A percentile compares a stretch with the other conserved stretches of the same genome.
phyloP scores from a whole-genome alignment of 371 early-diverging fungal species.

The Rhizopus microsporus region DNA sequence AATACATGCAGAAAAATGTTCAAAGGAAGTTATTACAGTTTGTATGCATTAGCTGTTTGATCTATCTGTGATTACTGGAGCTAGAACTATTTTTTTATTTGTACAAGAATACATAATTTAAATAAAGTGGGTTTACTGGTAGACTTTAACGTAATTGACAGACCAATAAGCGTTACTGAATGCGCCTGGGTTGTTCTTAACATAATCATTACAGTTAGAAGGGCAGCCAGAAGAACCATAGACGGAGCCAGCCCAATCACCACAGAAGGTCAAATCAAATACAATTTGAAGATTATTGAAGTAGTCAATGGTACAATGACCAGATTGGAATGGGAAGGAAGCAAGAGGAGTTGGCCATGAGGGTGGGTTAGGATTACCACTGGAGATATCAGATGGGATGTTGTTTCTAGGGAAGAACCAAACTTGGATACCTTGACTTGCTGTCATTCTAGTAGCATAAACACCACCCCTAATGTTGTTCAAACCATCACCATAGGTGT shows the following conservation, averaged over 20 bases:
- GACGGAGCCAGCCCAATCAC: constrained; percentile 24
- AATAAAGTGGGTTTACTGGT: constrained; percentile 4
- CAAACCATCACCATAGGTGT: constrained; percentile 32
- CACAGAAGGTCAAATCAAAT: constrained; percentile 25
- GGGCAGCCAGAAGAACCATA: constrained; percentile 19
- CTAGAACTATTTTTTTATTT: not conserved
- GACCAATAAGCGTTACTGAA: constrained; percentile 26
- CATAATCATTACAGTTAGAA: constrained; percentile 20
- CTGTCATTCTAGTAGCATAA: constrained; percentile 34
- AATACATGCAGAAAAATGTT: too few species aligned
- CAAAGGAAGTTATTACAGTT: too few species aligned
- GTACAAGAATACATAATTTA: not conserved
- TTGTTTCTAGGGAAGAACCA: constrained; percentile 31
- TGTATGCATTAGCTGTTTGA: too few species aligned
- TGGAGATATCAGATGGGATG: constrained; percentile 36
- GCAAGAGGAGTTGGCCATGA: constrained; percentile 34
- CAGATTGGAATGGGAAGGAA: constrained; percentile 21
- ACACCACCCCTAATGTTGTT: constrained; percentile 43
- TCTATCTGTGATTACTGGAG: too few species aligned
- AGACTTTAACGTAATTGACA: constrained; percentile 25
- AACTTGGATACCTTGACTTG: constrained; percentile 25
- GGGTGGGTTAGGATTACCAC: constrained; percentile 24
- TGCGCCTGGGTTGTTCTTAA: constrained; percentile 13
- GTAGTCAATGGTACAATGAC: constrained; percentile 12
- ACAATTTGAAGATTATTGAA: constrained; percentile 18